These are phyloP conservation scores for Pythium sukuiense DNA, from an alignment of 352 stramenopile species.

Conservation along the genomic window DNA sequence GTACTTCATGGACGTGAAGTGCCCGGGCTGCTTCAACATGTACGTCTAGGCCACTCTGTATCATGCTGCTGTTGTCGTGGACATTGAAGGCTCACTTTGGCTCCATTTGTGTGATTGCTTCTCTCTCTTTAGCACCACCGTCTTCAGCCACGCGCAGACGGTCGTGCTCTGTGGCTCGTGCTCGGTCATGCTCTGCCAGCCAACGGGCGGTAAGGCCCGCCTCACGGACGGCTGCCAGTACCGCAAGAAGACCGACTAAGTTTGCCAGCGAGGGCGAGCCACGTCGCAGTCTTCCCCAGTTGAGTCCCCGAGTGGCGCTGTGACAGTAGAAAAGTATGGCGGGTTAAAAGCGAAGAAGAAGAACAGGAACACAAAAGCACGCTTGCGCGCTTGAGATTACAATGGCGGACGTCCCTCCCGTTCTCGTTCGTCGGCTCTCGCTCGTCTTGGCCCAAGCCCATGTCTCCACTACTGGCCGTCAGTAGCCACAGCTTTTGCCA, in stretches of 20 bases:
- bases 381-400: slow-evolving; percentile 16
- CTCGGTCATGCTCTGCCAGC: slow-evolving; percentile 98
- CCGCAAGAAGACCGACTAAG: slow-evolving; percentile 99
- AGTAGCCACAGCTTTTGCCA: slow-evolving; percentile 2
- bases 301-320: slow-evolving; percentile 23
- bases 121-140: slow-evolving; percentile 87
- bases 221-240: slow-evolving; percentile 99
- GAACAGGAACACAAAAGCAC: slow-evolving; percentile 25
- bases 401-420: neutral
- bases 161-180: slow-evolving; percentile 97
- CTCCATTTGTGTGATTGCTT: neutral
- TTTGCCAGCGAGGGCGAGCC: neutral
- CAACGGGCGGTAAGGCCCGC: slow-evolving; percentile 96
- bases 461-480: neutral
- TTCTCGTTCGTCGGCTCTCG: neutral
- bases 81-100: neutral
- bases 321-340: slow-evolving; percentile 41
- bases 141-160: slow-evolving; percentile 99
- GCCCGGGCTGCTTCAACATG: slow-evolving; percentile 99
- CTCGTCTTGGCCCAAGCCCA: slow-evolving; percentile 7
- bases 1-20: slow-evolving; percentile 99
- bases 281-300: slow-evolving; percentile 13
- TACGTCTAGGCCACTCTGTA: slow-evolving; percentile 23
- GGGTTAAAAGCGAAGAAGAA: slow-evolving; percentile 34
- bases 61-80: neutral